Evolutionary conservation across 164 flowering plant species (phyloP).

Genomic region (Dillenia turbinata): DNA sequence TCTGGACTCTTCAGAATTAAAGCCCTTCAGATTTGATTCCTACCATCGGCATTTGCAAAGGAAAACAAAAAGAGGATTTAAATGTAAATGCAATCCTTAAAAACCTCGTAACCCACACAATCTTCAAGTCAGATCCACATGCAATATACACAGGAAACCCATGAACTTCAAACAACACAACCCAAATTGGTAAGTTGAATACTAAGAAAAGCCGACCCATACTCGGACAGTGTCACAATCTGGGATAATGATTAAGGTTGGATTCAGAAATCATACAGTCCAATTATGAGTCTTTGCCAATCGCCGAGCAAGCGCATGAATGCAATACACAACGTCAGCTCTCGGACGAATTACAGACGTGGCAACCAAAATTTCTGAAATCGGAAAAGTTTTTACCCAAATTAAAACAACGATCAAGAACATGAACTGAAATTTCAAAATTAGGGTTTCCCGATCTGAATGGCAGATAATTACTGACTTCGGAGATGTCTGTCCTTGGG

Average conservation of each 20-base stretch:
- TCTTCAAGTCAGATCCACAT: too few species aligned
- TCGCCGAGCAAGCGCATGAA: constrained; percentile 76
- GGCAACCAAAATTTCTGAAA: constrained; percentile 71
- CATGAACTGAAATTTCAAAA: background rate
- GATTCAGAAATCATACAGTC: constrained; percentile 52
- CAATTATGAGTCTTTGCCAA: constrained; percentile 91
- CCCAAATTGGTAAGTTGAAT: too few species aligned
- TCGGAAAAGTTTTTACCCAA: constrained; percentile 1
- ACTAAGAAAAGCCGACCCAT: too few species aligned
- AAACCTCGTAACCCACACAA: too few species aligned
- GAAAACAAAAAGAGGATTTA: too few species aligned
- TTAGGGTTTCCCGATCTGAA: constrained; percentile 3
- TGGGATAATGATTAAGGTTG: background rate
- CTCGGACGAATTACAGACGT: constrained; percentile 86
- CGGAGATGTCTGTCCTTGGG: constrained; percentile 93
- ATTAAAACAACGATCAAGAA: background rate
- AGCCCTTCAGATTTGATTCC: too few species aligned
- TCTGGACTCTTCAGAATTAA: too few species aligned
- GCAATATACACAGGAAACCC: too few species aligned
- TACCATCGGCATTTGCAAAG: too few species aligned
- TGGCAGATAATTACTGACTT: constrained; percentile 42
- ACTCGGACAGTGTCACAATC: background rate
- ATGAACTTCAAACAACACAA: too few species aligned
- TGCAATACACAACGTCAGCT: constrained; percentile 93
- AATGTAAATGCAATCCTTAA: too few species aligned